phyloP scores from a whole-genome alignment of 73 alveolate genomes.

The Symbiodinium natans region DNA sequence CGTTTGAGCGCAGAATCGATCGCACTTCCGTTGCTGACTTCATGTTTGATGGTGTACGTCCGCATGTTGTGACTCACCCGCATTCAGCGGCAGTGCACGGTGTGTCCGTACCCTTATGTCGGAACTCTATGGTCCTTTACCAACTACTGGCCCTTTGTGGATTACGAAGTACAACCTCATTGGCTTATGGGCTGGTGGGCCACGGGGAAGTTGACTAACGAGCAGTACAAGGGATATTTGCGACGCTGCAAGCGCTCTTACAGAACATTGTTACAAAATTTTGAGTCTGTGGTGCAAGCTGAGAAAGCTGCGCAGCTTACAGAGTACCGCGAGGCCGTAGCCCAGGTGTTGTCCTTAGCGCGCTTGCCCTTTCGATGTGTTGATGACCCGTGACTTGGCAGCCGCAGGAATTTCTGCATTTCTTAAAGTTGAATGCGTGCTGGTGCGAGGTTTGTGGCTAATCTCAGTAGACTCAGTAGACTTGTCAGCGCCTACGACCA shows the following conservation, averaged over 20 bases:
- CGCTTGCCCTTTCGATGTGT: conserved; percentile 19
- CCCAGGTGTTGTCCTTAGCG: not conserved
- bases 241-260: conserved; percentile 12
- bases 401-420: not conserved
- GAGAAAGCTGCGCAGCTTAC: not conserved
- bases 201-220: conserved; percentile 2
- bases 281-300: conserved; percentile 10
- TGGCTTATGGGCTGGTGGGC: conserved; percentile 77
- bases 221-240: conserved; percentile 36
- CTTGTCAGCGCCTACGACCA: no score
- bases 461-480: no score
- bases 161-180: conserved; percentile 28
- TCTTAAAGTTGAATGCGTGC: not conserved
- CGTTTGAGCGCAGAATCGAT: not conserved
- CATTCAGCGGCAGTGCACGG: not conserved
- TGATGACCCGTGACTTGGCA: conserved; percentile 11
- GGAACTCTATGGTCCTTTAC: conserved; percentile 56
- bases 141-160: conserved; percentile 29
- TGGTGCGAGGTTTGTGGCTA: no score
- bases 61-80: not conserved
- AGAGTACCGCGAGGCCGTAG: not conserved
- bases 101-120: not conserved
- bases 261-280: not conserved
- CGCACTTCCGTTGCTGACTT: not conserved
- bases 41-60: not conserved